Evolutionary conservation across 2,329 filamentous ascomycete genomes (phyloP).

Genomic region (Xylariales sp.): DNA sequence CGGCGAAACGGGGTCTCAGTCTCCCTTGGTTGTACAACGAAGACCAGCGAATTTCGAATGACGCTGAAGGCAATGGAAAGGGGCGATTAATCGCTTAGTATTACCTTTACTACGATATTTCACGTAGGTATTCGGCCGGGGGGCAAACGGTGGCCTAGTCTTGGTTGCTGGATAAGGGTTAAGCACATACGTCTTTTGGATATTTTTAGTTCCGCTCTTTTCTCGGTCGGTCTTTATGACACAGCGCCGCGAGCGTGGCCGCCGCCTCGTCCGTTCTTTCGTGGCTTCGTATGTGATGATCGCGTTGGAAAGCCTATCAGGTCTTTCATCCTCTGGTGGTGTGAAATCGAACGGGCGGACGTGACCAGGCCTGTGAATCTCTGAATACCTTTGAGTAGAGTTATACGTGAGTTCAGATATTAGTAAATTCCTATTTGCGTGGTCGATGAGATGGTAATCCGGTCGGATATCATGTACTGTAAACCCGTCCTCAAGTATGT

Average conservation of each 20-base stretch:
- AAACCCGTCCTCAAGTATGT: not conserved
- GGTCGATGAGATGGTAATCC: slow-evolving; percentile 10
- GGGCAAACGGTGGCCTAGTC: not conserved
- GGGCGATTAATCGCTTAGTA: not conserved
- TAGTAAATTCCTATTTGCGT: not conserved
- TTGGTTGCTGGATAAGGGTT: not conserved
- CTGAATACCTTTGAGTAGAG: not conserved
- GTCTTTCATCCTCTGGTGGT: slow-evolving; percentile 1
- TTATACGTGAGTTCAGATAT: not conserved
- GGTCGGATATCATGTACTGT: slow-evolving; percentile 2
- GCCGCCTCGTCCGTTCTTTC: not conserved
- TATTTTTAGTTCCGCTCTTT: not conserved
- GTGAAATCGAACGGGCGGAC: slow-evolving; percentile 5
- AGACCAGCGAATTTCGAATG: too few relatives aligned
- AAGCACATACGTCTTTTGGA: not conserved
- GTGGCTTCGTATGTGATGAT: slow-evolving; percentile 1
- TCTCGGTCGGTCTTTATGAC: not conserved
- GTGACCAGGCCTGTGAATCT: not conserved
- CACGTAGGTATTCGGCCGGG: not conserved
- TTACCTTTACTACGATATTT: not conserved
- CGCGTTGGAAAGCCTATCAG: not conserved
- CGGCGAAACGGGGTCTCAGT: too few relatives aligned
- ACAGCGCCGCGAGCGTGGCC: not conserved
- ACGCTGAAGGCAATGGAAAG: not conserved
- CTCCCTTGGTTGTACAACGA: too few relatives aligned